Percentiles rank a stretch among this genome's conserved stretches.
Evolutionary conservation across 139 green algal genomes (phyloP).

Genomic region (Zygnema cylindricum): DNA sequence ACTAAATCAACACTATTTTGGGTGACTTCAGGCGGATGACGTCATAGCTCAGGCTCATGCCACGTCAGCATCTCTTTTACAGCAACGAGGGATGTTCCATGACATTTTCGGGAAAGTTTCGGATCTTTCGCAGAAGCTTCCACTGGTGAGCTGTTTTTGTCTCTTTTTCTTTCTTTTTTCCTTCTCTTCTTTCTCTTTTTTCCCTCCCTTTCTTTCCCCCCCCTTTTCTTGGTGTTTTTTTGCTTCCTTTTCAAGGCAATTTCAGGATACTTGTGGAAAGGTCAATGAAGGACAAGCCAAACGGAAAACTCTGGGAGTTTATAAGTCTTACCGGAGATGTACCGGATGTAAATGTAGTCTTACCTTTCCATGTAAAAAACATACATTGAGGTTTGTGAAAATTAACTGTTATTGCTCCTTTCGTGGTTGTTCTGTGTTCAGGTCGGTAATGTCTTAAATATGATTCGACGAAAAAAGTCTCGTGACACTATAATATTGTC

Average conservation of each 20-base stretch:
- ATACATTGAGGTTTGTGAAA: constrained; percentile 42
- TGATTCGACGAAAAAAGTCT: constrained; percentile 82
- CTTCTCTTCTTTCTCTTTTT: no score
- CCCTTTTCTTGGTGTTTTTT: no score
- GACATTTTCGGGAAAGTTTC: background rate
- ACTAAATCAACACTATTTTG: no score
- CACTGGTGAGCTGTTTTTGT: background rate
- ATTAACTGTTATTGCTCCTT: background rate
- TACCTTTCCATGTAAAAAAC: constrained; percentile 44
- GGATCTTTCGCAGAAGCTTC: background rate
- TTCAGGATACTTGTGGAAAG: background rate
- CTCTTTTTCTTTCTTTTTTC: no score
- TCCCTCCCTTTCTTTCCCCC: no score
- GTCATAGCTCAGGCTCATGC: background rate
- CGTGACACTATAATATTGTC: constrained; percentile 91
- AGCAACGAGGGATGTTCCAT: background rate
- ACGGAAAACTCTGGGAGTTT: background rate
- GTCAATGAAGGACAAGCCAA: background rate
- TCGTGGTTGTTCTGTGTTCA: background rate
- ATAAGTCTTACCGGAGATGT: background rate
- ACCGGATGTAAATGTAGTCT: no score
- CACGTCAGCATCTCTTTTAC: background rate
- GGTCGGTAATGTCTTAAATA: background rate
- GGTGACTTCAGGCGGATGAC: background rate
- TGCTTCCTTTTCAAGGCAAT: background rate